phyloP scores from a whole-genome alignment of 768 basidiomycete species.

The Rhodotorula kratochvilovae region DNA sequence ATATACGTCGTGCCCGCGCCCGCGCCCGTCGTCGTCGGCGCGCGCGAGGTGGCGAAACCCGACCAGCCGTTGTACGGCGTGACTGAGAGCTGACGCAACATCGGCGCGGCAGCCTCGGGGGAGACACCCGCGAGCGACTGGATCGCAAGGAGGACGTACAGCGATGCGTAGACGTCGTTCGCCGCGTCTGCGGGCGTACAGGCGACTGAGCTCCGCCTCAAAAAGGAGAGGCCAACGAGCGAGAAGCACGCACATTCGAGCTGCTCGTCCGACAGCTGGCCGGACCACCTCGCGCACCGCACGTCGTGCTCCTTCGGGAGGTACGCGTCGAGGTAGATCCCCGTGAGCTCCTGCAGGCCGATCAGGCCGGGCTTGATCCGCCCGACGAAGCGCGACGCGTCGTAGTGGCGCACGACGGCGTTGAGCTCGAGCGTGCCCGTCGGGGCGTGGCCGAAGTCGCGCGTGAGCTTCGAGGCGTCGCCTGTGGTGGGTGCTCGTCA shows the following conservation, averaged over 20 bases:
- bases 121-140: background rate
- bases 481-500: background rate
- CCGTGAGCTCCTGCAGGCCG: conserved; percentile 26
- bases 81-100: background rate
- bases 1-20: background rate
- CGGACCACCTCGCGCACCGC: conserved; percentile 17
- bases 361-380: conserved; percentile 6
- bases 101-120: background rate
- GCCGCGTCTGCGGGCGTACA: conserved; percentile 13
- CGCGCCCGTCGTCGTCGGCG: background rate
- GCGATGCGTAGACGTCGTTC: conserved; percentile 36
- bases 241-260: conserved; percentile 25
- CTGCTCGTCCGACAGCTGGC: conserved; percentile 1
- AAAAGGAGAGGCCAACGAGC: background rate
- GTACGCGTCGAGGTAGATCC: conserved; percentile 30
- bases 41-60: background rate
- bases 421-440: conserved; percentile 29
- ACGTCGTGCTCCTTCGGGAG: conserved; percentile 21
- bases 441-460: conserved; percentile 15
- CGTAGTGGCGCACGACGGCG: conserved; percentile 14
- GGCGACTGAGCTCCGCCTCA: background rate
- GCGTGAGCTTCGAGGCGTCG: conserved; percentile 21
- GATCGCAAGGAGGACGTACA: conserved; percentile 4
- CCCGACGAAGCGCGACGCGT: background rate
- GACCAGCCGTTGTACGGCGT: background rate